phyloP scores from a whole-genome alignment of 371 early-diverging fungal genomes.

The Mortierella sp. region DNA sequence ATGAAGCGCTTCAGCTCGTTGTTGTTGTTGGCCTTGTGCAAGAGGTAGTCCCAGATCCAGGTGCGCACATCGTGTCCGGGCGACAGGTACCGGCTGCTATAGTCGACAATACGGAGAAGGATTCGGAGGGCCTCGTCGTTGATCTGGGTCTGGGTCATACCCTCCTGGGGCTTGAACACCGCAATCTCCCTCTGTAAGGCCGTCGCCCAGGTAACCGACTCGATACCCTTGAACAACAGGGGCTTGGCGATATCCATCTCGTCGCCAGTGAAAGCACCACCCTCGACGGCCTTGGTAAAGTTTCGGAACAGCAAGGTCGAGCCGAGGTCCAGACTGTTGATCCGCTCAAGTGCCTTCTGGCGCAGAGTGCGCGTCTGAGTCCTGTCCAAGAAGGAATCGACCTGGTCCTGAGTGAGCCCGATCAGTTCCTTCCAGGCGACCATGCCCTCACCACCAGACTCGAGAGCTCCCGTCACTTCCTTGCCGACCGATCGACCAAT shows the following conservation, averaged over 20 bases:
- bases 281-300: conserved; percentile 16
- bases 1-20: conserved; percentile 13
- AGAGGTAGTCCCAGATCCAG: conserved; percentile 26
- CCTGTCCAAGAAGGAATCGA: conserved; percentile 43
- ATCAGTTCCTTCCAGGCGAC: conserved; percentile 38
- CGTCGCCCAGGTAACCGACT: conserved; percentile 40
- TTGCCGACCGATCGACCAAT: conserved; percentile 31
- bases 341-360: conserved; percentile 23
- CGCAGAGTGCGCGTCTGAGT: conserved; percentile 27
- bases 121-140: conserved; percentile 33
- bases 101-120: conserved; percentile 34
- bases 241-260: conserved; percentile 34
- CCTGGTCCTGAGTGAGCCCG: conserved; percentile 36
- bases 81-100: conserved; percentile 30
- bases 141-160: conserved; percentile 33
- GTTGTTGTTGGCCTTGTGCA: conserved; percentile 19
- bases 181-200: conserved; percentile 36
- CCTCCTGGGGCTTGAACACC: conserved; percentile 28
- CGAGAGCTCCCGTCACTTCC: conserved; percentile 30
- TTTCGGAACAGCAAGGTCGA: conserved; percentile 2
- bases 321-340: conserved; percentile 12
- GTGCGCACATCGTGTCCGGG: background rate
- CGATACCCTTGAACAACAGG: conserved; percentile 31
- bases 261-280: conserved; percentile 32
- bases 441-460: conserved; percentile 13